Conservation (phyloP, 192 early-diverging fungal species). For the Linnemannia hyalina region DNA sequence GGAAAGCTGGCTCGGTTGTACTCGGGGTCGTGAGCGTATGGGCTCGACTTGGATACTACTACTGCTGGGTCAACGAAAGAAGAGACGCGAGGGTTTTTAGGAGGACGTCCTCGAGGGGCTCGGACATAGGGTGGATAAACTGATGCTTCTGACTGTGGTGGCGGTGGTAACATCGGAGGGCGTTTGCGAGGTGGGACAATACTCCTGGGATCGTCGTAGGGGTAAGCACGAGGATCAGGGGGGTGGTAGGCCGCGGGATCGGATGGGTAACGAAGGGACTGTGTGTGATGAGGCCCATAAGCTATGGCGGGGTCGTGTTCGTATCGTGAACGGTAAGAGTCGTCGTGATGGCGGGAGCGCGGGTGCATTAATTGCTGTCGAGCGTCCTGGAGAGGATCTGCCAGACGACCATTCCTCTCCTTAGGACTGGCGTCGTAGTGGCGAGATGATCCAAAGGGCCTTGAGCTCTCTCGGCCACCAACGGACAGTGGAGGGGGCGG, state of each 20-base stretch:
- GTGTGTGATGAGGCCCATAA: not conserved
- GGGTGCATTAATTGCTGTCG: not conserved
- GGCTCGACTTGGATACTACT: not conserved
- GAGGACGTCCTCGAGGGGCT: slow-evolving; percentile 4
- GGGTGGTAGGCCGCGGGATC: not conserved
- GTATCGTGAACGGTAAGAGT: not conserved
- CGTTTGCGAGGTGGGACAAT: not conserved
- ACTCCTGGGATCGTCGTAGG: not conserved
- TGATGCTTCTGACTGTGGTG: not conserved
- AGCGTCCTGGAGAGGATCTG: not conserved
- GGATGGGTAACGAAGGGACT: not conserved
- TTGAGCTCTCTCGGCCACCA: not conserved
- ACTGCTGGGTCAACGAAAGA: not conserved
- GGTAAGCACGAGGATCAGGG: not conserved
- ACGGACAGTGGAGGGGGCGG: not conserved
- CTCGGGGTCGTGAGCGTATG: not conserved
- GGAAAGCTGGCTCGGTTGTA: not conserved
- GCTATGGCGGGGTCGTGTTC: not conserved
- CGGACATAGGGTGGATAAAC: not conserved
- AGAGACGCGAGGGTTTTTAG: not conserved
- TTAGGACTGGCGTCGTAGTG: not conserved
- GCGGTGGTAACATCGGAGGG: not conserved
- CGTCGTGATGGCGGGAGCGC: not conserved
- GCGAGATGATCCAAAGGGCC: not conserved
- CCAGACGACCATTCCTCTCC: not conserved